Evolutionary conservation across 352 stramenopile species (phyloP), one percentile per base, ranked within the genome.

Genomic region (Synura sp.): DNA sequence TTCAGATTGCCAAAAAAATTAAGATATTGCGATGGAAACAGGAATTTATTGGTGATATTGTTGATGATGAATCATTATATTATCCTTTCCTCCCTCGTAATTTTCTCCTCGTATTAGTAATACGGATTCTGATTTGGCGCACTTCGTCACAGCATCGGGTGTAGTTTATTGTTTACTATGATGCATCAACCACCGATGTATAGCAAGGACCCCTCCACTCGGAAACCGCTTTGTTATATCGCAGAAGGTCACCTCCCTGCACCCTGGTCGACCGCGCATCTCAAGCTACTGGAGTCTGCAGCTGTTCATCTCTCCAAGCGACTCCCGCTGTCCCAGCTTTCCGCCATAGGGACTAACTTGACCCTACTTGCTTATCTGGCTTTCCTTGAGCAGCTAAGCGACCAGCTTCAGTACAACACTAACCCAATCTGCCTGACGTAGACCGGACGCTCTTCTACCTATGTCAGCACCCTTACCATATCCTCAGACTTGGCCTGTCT

Each of bases 201-300:
- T n/a, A n/a, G n/a, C n/a, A n/a, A n/a, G n/a, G n/a, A n/a, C n/a
- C n/a, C n/a, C n/a, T n/a, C n/a, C n/a, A n/a, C n/a, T 63, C 49
- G 49, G 49, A 63, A 63, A 22, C 49, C 49, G 49, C 49, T 22
- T 22, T 12, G 12, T 63, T 29, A n/a, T n/a, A n/a, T n/a, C n/a
- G n/a, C 29, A 12, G 49, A 22, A 12, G 29, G 49, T 12, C 49
- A 22, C 49, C 49, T 22, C 29, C 49, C 49, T 63, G 49, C 49
- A 29, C 49, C 49, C 49, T 63, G 49, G 49, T 29, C 49, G 49
- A 63, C 49, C 49, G 49, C 49, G 12, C 49, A 63, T 29, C 49
- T 63, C 49, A 63, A 63, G 49, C 49, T 63, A 29, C 49, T 29
- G 49, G 49, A 63, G 49, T 12, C 49, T 63, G 49, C 49, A 12